Percentiles rank a stretch among this genome's conserved stretches.
These are phyloP conservation scores for Annona cherimola DNA, from an alignment of 164 flowering plant species.

Conservation along the genomic window DNA sequence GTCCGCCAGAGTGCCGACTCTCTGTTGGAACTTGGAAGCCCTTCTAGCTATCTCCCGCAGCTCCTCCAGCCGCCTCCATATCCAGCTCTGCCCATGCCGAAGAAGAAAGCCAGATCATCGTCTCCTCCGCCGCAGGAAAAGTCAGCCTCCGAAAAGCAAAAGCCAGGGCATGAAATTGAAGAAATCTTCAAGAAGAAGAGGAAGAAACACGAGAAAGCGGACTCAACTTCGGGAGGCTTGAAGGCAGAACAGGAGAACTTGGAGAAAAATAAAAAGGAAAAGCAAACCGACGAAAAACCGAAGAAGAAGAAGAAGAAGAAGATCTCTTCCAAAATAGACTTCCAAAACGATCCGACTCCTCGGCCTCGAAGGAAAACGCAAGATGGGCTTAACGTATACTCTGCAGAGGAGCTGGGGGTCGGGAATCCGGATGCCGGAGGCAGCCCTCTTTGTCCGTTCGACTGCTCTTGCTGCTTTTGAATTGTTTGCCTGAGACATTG, in stretches of 20 bases:
- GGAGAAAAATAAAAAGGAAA: constrained; percentile 4
- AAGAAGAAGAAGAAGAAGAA: background rate
- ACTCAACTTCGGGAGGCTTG: too few species aligned
- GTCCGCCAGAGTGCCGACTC: background rate
- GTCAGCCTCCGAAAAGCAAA: constrained; percentile 13
- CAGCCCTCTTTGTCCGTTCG: constrained; percentile 62
- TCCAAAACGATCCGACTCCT: constrained; percentile 18
- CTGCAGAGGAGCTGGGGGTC: constrained; percentile 58
- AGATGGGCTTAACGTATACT: constrained; percentile 46
- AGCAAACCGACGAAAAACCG: constrained; percentile 18
- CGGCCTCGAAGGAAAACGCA: constrained; percentile 35
- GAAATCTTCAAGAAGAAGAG: constrained; percentile 39
- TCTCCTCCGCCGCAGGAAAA: background rate
- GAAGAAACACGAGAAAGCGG: constrained; percentile 8
- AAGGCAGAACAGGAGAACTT: background rate
- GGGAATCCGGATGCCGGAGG: constrained; percentile 49
- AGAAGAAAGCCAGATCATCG: background rate
- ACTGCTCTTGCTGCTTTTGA: constrained; percentile 64
- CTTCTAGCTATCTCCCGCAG: background rate
- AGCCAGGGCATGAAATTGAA: constrained; percentile 42
- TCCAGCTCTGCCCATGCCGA: constrained; percentile 1
- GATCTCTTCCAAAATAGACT: background rate
- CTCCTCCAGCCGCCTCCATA: background rate
- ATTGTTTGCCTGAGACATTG: constrained; percentile 5
- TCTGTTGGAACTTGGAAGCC: background rate